Evolutionary conservation across 768 basidiomycete genomes (phyloP).

Genomic region (Tricholomella constricta): DNA sequence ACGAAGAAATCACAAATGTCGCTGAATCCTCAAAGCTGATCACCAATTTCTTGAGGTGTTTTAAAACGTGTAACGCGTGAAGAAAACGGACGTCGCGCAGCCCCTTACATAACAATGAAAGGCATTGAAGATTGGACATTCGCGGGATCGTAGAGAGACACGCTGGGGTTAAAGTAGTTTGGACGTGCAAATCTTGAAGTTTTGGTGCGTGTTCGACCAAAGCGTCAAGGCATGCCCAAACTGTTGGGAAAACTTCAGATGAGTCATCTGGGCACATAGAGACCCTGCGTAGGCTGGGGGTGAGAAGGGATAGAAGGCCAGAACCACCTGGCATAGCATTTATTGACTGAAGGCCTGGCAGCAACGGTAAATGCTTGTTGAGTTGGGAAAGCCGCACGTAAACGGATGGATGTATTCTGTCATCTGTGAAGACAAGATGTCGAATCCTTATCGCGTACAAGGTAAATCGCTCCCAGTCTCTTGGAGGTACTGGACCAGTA

Average conservation of each 20-base stretch:
- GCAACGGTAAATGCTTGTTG: not conserved
- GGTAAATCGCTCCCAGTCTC: conserved; percentile 4
- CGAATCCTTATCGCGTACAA: conserved; percentile 9
- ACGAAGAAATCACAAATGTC: not conserved
- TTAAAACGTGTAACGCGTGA: not conserved
- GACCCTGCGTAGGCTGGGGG: not conserved
- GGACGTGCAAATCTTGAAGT: not conserved
- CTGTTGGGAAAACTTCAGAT: not conserved
- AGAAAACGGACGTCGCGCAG: conserved; percentile 6
- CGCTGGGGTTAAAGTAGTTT: not conserved
- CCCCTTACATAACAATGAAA: not conserved
- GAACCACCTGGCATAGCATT: conserved; percentile 3
- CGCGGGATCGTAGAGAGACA: not conserved
- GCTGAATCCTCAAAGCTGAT: conserved; percentile 1
- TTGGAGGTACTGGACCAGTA: conserved; percentile 1
- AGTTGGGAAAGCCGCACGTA: conserved; percentile 9
- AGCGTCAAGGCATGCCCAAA: conserved; percentile 3
- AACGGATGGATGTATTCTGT: conserved; percentile 6
- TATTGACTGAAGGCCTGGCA: not conserved
- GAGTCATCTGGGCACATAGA: not conserved
- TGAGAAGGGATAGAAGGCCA: conserved; percentile 6
- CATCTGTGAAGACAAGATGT: conserved; percentile 4
- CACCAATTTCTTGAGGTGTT: conserved; percentile 1
- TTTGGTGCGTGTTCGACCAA: not conserved
- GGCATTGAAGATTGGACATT: not conserved